Base-by-base conservation (phyloP, 2,329 filamentous ascomycete species). In the Alternaria alternata region DNA sequence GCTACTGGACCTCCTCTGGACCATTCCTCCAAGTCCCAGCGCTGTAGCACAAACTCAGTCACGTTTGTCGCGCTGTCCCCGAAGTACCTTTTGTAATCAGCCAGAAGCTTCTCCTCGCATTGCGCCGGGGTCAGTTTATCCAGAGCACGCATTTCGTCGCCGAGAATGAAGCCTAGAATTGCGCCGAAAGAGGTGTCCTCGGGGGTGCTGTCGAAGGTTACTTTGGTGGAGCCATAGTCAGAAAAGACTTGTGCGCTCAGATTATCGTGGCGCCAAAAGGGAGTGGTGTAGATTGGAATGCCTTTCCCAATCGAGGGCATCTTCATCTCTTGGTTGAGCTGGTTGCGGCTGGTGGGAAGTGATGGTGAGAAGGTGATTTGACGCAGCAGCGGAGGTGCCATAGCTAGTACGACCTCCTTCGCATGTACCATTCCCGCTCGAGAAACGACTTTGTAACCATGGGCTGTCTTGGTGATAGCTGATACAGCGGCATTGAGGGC, bases 261-360 rank as follows among this genome's bases (percentile, higher is more conserved):
- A 3, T 61, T 58, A 0, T 81, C 80, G 1, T 71, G 57, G 1
- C 76, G 69, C 85, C 85, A 87, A 69, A 81, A 86, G 0, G 83
- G 81, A 5, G 68, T 68, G 0, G 70, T 57, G 70, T 82, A 86
- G 30, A 81, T 74, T 9, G 83, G 66, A 53, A 87, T 84, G 6
- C 80, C 81, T 68, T 88, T 87, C 51, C 79, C 81, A 64, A 85
- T 85, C 61, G 82, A 82, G 3, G 85, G 84, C 39, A 82, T 80
- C 0, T 63, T 70, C 6, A 77, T 78, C 0, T 78, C 74, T 3
- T 79, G 65, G 12, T 74, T 63, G 43, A 81, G 69, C 0, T 74
- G 68, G n/a, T 70, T 67, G 63, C 84, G 85, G 2, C 66, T 61
- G 0, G 64, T 32, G 0, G 83, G 82, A 1, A 88, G 77, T 0